These are phyloP conservation scores for Aristolochia fimbriata DNA, from an alignment of 164 flowering plant genomes.

Conservation along the genomic window DNA sequence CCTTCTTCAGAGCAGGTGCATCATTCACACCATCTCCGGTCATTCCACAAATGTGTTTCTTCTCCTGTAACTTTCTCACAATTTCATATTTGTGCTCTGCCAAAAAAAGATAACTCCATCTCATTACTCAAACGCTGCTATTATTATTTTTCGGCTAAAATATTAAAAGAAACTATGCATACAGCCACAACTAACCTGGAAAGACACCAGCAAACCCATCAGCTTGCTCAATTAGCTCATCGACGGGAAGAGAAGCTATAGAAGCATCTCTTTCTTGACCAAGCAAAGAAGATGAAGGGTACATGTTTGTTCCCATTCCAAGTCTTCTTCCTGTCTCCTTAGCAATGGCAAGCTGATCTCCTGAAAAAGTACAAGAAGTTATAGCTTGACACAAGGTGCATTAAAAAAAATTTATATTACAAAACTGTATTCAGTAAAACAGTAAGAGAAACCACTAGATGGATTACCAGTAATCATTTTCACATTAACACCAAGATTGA, in stretches of 20 bases:
- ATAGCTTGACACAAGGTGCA: not conserved
- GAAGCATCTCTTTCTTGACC: constrained; percentile 29
- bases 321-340: constrained; percentile 40
- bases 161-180: too few relatives aligned
- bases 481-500: constrained; percentile 31
- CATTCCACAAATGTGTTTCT: constrained; percentile 40
- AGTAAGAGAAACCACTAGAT: too few relatives aligned
- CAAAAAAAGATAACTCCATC: not conserved
- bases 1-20: constrained; percentile 43
- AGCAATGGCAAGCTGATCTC: constrained; percentile 38
- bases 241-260: constrained; percentile 32
- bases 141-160: too few relatives aligned
- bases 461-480: constrained; percentile 29
- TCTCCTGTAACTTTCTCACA: constrained; percentile 32
- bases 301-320: constrained; percentile 46
- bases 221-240: constrained; percentile 38
- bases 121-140: too few relatives aligned
- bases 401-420: too few relatives aligned
- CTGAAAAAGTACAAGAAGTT: constrained; percentile 17
- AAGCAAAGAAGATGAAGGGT: constrained; percentile 35
- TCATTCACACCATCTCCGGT: constrained; percentile 45
- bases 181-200: constrained; percentile 15
- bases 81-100: constrained; percentile 38
- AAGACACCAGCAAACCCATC: constrained; percentile 44
- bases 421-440: too few relatives aligned